A percentile compares a stretch with the other conserved stretches of the same genome.
phyloP scores from a whole-genome alignment of 768 basidiomycete species.

The Thelephora aurantiotincta region DNA sequence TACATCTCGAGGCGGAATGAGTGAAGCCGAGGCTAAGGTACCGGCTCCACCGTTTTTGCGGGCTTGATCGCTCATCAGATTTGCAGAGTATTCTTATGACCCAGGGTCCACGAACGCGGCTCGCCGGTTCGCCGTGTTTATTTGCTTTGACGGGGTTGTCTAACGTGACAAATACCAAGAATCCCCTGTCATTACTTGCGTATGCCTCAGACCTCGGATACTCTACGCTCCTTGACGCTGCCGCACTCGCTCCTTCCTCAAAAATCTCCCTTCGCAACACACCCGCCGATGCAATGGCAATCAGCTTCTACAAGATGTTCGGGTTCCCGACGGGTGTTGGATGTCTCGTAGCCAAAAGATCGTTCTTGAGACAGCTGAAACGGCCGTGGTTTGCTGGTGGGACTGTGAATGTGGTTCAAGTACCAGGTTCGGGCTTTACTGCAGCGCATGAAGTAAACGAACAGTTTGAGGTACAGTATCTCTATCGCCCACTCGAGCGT shows the following conservation, averaged over 20 bases:
- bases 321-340: constrained; percentile 80
- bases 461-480: constrained; percentile 56
- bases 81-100: background rate
- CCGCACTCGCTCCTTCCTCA: constrained; percentile 66
- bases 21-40: constrained; percentile 46
- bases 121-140: constrained; percentile 32
- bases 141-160: constrained; percentile 73
- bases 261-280: constrained; percentile 47
- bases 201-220: constrained; percentile 61
- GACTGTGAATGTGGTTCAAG: constrained; percentile 72
- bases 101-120: background rate
- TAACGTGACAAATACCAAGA: constrained; percentile 69
- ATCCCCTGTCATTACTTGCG: constrained; percentile 44
- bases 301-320: constrained; percentile 87
- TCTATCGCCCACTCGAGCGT: background rate
- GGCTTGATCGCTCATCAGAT: background rate
- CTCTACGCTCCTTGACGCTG: constrained; percentile 66
- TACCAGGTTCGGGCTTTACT: constrained; percentile 59
- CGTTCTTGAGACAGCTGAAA: constrained; percentile 42
- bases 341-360: constrained; percentile 59
- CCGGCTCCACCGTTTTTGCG: background rate
- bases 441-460: constrained; percentile 45
- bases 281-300: constrained; percentile 67
- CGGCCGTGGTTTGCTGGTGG: constrained; percentile 83
- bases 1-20: constrained; percentile 50